Evolutionary conservation across 768 basidiomycete genomes (phyloP).

Genomic region (Hypsizygus marmoreus): DNA sequence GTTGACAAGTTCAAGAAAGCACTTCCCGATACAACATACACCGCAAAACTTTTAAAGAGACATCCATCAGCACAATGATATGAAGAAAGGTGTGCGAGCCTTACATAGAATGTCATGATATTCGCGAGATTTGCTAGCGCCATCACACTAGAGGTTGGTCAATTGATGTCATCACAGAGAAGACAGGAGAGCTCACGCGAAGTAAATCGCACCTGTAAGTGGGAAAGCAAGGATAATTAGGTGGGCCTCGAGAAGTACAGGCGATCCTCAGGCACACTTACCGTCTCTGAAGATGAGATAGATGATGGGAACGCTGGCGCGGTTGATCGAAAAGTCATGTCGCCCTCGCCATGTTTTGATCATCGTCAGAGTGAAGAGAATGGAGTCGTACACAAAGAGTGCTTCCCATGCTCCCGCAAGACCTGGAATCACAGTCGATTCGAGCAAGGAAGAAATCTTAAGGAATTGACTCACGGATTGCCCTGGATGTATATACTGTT

Average conservation of each 20-base stretch:
- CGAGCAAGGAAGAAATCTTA: background rate
- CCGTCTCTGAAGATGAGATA: slow-evolving; percentile 51
- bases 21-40: no score
- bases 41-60: slow-evolving; percentile 23
- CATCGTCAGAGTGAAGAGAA: slow-evolving; percentile 51
- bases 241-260: no score
- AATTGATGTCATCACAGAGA: no score
- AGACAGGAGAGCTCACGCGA: slow-evolving; percentile 40
- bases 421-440: slow-evolving; percentile 20
- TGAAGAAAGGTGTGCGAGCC: slow-evolving; percentile 8
- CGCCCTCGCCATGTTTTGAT: slow-evolving; percentile 42
- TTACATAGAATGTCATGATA: slow-evolving; percentile 39
- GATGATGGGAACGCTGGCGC: slow-evolving; percentile 35
- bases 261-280: slow-evolving; percentile 23
- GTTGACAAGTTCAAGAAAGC: no score
- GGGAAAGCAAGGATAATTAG: background rate
- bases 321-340: slow-evolving; percentile 24
- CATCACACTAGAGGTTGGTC: slow-evolving; percentile 55
- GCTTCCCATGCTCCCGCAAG: slow-evolving; percentile 50
- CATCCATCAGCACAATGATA: slow-evolving; percentile 3
- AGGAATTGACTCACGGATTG: slow-evolving; percentile 17
- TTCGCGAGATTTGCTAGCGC: slow-evolving; percentile 52
- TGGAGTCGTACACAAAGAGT: slow-evolving; percentile 48
- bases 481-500: slow-evolving; percentile 6
- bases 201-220: slow-evolving; percentile 52